Percentiles rank a stretch among this genome's conserved stretches.
Conservation (phyloP, 768 basidiomycete species). For the Austroboletus eburneus region DNA sequence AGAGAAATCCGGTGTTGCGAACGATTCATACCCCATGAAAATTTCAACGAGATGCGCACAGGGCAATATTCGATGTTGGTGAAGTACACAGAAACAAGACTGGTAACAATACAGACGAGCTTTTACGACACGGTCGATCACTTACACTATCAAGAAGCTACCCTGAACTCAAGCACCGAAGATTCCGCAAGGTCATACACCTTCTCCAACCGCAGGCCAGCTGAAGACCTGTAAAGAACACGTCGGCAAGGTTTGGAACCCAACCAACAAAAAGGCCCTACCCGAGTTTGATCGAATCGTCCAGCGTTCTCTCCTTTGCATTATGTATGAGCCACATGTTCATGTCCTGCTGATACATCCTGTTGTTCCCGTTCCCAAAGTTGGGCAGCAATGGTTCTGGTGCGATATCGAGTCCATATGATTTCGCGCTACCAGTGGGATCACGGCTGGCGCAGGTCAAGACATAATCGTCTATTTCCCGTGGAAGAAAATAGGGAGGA, state of each 20-base stretch:
- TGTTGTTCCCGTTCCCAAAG: conserved; percentile 39
- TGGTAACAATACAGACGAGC: too few relatives aligned
- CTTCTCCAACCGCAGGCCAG: conserved; percentile 21
- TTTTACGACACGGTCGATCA: background rate
- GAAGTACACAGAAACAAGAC: background rate
- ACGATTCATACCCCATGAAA: too few relatives aligned
- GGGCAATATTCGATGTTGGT: too few relatives aligned
- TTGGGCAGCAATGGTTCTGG: conserved; percentile 47
- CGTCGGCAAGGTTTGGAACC: background rate
- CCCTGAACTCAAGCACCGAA: conserved; percentile 22
- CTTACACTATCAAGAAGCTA: conserved; percentile 8
- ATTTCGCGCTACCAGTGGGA: background rate
- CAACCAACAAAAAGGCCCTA: conserved; percentile 1
- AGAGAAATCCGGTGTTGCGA: too few relatives aligned
- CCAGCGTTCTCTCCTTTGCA: conserved; percentile 39
- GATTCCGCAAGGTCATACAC: conserved; percentile 28
- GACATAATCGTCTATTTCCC: conserved; percentile 23
- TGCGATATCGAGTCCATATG: conserved; percentile 25
- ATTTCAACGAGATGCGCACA: too few relatives aligned
- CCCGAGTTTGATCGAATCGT: conserved; percentile 38
- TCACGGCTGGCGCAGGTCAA: conserved; percentile 11
- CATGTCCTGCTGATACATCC: conserved; percentile 42
- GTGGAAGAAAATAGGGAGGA: background rate
- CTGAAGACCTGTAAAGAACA: conserved; percentile 8
- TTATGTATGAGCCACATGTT: conserved; percentile 44